These are phyloP conservation scores for Dentiscutata heterogama DNA, from an alignment of 371 early-diverging fungal species.

Conservation along the genomic window DNA sequence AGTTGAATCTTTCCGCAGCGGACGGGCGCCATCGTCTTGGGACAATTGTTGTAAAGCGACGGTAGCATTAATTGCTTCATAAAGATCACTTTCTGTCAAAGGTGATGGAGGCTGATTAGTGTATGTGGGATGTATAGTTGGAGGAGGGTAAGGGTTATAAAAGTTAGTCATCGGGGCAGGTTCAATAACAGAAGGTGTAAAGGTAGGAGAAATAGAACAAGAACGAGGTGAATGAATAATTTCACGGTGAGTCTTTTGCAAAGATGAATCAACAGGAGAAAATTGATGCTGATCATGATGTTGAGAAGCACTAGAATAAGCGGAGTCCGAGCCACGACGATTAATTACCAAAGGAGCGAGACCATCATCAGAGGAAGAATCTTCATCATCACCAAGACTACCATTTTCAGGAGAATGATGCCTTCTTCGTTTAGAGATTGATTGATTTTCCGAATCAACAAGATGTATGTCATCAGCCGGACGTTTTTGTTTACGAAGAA, in stretches of 20 bases:
- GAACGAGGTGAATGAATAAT: constrained; percentile 3
- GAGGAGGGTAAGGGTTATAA: constrained; percentile 26
- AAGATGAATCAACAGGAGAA: background rate
- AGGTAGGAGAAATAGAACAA: background rate
- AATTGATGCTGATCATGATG: background rate
- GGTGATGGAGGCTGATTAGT: constrained; percentile 31
- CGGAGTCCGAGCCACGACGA: constrained; percentile 24
- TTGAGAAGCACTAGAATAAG: constrained; percentile 24
- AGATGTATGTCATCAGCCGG: constrained; percentile 4
- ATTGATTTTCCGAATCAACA: constrained; percentile 4
- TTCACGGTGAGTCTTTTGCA: background rate
- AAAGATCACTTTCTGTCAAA: constrained; percentile 29
- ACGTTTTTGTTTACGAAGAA: constrained; percentile 23
- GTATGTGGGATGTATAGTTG: background rate
- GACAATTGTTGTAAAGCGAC: constrained; percentile 25
- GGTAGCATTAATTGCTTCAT: constrained; percentile 26
- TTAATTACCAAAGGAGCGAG: background rate
- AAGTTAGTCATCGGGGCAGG: background rate
- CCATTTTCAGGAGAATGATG: constrained; percentile 14
- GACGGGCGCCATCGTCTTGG: constrained; percentile 12
- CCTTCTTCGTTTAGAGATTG: constrained; percentile 15
- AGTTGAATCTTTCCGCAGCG: background rate
- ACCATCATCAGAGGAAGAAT: constrained; percentile 11
- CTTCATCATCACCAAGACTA: constrained; percentile 35
- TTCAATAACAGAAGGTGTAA: background rate